These are phyloP conservation scores for Lasiodiplodia citricola DNA, from an alignment of 2,329 filamentous ascomycete genomes.

Conservation along the genomic window DNA sequence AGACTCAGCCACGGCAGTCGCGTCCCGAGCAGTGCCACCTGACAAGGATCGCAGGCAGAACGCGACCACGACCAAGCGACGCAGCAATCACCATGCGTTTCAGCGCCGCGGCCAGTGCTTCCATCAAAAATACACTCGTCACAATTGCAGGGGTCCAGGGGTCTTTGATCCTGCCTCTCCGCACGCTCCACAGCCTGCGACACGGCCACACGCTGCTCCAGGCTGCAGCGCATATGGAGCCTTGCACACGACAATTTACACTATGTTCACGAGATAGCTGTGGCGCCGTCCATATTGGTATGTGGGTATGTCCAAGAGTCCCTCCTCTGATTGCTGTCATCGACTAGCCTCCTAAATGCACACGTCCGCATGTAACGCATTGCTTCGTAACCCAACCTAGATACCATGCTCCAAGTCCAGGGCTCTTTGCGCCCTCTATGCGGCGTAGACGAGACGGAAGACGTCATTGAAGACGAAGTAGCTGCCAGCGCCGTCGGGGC, in stretches of 20 bases:
- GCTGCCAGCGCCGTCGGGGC: slow-evolving; percentile 67
- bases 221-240: slow-evolving; percentile 5
- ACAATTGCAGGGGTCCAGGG: not conserved
- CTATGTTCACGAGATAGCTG: slow-evolving; percentile 13
- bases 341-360: slow-evolving; percentile 23
- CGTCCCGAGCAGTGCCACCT: slow-evolving; percentile 24
- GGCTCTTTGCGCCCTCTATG: slow-evolving; percentile 33
- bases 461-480: slow-evolving; percentile 95
- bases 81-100: slow-evolving; percentile 19
- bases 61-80: slow-evolving; percentile 14
- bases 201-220: slow-evolving; percentile 12
- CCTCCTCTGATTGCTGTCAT: slow-evolving; percentile 15
- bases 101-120: slow-evolving; percentile 12
- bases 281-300: slow-evolving; percentile 2
- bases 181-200: slow-evolving; percentile 9
- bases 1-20: slow-evolving; percentile 25
- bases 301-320: slow-evolving; percentile 19
- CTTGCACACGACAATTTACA: slow-evolving; percentile 7
- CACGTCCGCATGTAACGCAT: slow-evolving; percentile 9
- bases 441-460: slow-evolving; percentile 82
- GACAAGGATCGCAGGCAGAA: slow-evolving; percentile 17
- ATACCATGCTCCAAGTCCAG: not conserved
- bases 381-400: slow-evolving; percentile 9
- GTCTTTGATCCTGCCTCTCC: slow-evolving; percentile 4
- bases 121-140: slow-evolving; percentile 10